Evolutionary conservation across 768 basidiomycete genomes (phyloP).

Genomic region (Hysterangium stoloniferum): DNA sequence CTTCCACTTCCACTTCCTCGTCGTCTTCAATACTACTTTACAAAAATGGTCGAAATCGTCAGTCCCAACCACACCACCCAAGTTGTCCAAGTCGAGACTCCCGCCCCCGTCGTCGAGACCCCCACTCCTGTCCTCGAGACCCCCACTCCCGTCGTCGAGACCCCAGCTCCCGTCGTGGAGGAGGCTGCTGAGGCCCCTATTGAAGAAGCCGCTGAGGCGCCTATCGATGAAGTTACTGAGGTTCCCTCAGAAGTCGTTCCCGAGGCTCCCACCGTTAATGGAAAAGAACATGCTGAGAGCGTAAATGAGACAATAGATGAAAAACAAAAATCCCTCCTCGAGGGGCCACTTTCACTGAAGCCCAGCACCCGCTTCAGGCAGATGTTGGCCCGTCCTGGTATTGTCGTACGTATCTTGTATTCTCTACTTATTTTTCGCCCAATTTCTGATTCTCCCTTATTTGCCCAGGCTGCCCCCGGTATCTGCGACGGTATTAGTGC

Average conservation of each 20-base stretch:
- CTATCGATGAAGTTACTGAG: neutral
- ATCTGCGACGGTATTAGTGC: slow-evolving; percentile 47
- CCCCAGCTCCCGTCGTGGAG: neutral
- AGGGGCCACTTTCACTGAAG: slow-evolving; percentile 49
- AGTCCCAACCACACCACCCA: neutral
- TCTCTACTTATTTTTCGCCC: neutral
- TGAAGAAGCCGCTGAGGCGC: neutral
- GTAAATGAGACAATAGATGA: neutral
- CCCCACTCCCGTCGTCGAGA: neutral
- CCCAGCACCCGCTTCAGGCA: slow-evolving; percentile 67
- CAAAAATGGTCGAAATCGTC: neutral
- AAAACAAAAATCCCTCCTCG: neutral
- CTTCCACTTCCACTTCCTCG: neutral
- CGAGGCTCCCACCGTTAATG: neutral
- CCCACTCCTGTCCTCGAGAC: neutral
- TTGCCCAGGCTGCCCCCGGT: slow-evolving; percentile 13
- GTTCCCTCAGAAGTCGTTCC: neutral
- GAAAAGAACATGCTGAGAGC: neutral
- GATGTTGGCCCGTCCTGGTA: slow-evolving; percentile 57
- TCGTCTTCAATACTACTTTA: neutral
- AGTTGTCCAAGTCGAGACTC: neutral
- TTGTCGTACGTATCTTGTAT: slow-evolving; percentile 44
- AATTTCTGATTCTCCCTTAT: slow-evolving; percentile 3
- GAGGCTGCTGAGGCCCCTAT: neutral
- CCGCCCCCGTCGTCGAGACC: neutral